Evolutionary conservation across 345 rosid species (phyloP), one percentile per base, ranked within the genome.

Genomic region (Camelina laxa): DNA sequence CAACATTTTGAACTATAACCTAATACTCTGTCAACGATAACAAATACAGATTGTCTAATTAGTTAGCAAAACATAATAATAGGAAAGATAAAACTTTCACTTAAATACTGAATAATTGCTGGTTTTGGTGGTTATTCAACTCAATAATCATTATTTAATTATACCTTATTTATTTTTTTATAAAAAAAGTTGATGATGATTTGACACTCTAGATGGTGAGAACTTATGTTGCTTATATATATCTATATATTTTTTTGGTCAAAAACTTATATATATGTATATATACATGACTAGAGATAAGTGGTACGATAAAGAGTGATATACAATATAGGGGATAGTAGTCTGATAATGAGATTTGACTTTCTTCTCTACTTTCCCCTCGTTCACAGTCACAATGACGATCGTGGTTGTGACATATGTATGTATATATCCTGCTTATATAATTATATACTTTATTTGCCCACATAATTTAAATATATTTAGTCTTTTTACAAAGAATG

Each of bases 311-410:
- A 31, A 49, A 63, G 48, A 42, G 70, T 42, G 62, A 53, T 53
- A 50, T 24, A 71, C 16, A 45, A 48, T 27, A 35, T 27, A 33
- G 7, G 9, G 31, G 55, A 54, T 42, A 42, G 9, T 72, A 53
- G 7, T 61, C 22, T 47, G 56, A 73, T 63, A 63, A 73, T 19
- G 70, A 42, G 55, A 42, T 30, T 61, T 63, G 45, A 73, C 55
- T 63, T 73, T 41, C 24, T 19, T 63, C 63, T 41, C 69, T 50
- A 13, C 12, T 49, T 60, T n/a, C 11, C 41, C 20, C 11, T 61
- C 13, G 61, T 51, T 72, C 62, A 21, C 53, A 27, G 13, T 51
- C 53, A 72, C 44, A 72, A 42, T 41, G 76, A 72, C 69, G 62
- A 61, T 51, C 75, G 15, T 72, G 53, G 53, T 72, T 51, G 53